Evolutionary conservation across 306 rosid species (phyloP), one percentile per base, ranked within the genome.

Genomic region (Dalbergia cochinchinensis): DNA sequence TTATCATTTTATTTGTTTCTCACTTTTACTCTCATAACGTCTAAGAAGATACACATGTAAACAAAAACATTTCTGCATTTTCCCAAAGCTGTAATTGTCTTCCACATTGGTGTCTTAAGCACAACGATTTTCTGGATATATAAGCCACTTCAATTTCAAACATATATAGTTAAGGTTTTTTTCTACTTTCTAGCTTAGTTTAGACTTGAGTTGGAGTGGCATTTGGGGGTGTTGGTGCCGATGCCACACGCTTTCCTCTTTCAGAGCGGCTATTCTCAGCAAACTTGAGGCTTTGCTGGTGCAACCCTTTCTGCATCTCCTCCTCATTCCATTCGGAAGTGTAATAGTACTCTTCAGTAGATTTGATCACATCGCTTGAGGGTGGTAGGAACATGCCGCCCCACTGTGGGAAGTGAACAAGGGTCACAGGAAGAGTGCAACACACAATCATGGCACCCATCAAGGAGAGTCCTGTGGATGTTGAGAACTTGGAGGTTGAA

Each of bases 401-500:
- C 97, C 99, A 94, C 65, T 92, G 97, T 6, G 99, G 97, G 79
- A 94, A 92, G 63, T 94, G 97, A 44, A 91, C 91, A 16, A 91
- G 59, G 3, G 88, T 26, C 16, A 92, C 97, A 0, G 97, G 97
- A 16, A 94, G 62, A 11, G 97, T 94, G 77, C 97, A 92, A 0
- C 83, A 71, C n/a, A 90, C 89, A 7, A 88, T 92, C 99, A 91
- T 92, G 1, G 80, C 66, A 2, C 99, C 99, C 99, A 92, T 92
- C 47, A 67, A 75, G 0, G 93, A 88, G 10, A 92, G 72, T 7
- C 97, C 98, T 0, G 85, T 31, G 0, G 78, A 57, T 3, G 97
- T 94, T 0, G 98, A 82, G 69, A 78, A 87, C 5, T 7, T 70
- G 0, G 91, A 31, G 10, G 88, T 86, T 39, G 98, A 84, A 69